Evolutionary conservation across 2,329 filamentous ascomycete species (phyloP), one percentile per base, ranked within the genome.

Genomic region (Pseudocercospora fijiensis): DNA sequence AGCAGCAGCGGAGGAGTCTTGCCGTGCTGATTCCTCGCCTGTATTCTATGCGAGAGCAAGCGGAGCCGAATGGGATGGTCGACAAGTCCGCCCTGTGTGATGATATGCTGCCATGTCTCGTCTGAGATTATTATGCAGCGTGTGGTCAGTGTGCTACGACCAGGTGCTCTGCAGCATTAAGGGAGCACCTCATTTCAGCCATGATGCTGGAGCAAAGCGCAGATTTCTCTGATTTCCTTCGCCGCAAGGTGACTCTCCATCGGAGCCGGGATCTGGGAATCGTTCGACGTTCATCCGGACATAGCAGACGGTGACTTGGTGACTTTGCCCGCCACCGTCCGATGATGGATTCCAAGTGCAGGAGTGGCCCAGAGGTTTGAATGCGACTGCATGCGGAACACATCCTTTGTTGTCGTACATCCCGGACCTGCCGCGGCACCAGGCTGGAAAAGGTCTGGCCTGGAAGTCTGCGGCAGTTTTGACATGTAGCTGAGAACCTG

Each of bases 381-480:
- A 52, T 52, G 49, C 49, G 24, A 52, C 49, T 27, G 49, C 62
- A 65, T 64, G 62, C 67, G 67, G 62, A 55, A 43, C n/a, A 30
- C 20, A 28, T 55, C 55, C 65, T 62, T 66, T 65, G 60, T 64
- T 63, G 49, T 58, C 43, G 28, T 61, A 64, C 30, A 37, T 62
- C 63, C 67, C 64, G 64, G 62, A 58, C 57, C 51, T 57, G 51
- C 59, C 62, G 62, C 33, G 33, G 58, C 52, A 33, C 51, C 53
- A 61, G 47, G 41, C 67, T 62, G 27, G 8, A 60, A 62, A 28
- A 10, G 63, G 67, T 43, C 55, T 65, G 67, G 64, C 58, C 45
- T 51, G 22, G 26, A 52, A 57, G 52, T 47, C 30, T 58, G 58
- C 58, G 53, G 57, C 57, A 41, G 24, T 37, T 51, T 57, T 16